These are phyloP conservation scores for Clavispora fructus DNA, from an alignment of 805 yeast genomes.

Conservation along the genomic window DNA sequence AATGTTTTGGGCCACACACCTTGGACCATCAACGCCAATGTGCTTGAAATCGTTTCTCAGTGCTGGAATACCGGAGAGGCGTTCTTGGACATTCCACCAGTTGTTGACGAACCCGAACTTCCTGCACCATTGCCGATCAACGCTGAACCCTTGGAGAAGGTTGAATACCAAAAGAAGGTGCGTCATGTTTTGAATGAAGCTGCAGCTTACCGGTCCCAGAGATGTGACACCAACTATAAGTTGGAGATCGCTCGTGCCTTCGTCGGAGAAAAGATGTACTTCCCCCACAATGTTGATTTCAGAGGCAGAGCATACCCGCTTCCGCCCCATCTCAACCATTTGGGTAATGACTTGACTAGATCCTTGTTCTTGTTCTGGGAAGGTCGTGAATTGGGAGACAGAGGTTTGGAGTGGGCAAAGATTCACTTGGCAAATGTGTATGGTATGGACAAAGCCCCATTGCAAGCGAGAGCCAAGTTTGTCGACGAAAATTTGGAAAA, in stretches of 20 bases:
- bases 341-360: constrained; percentile 75
- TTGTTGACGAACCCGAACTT: constrained; percentile 38
- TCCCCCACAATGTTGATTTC: constrained; percentile 78
- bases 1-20: constrained; percentile 61
- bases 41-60: constrained; percentile 63
- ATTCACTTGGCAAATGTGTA: constrained; percentile 68
- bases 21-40: constrained; percentile 81
- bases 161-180: constrained; percentile 62
- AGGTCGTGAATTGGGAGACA: constrained; percentile 60
- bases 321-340: constrained; percentile 74
- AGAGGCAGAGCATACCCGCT: constrained; percentile 83
- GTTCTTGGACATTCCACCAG: constrained; percentile 67
- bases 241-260: constrained; percentile 91
- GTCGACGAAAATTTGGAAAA: constrained; percentile 53
- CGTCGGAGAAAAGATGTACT: constrained; percentile 69
- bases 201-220: constrained; percentile 68
- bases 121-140: constrained; percentile 51
- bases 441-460: constrained; percentile 71
- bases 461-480: constrained; percentile 56
- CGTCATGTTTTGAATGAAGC: constrained; percentile 55
- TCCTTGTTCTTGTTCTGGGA: constrained; percentile 72
- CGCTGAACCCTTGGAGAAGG: constrained; percentile 66
- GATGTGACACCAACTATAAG: constrained; percentile 93
- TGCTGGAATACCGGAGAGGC: constrained; percentile 84
- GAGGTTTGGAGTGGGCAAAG: constrained; percentile 69